These are phyloP conservation scores for Daldinia childiae DNA, from an alignment of 495 filamentous ascomycete genomes.

Conservation along the genomic window DNA sequence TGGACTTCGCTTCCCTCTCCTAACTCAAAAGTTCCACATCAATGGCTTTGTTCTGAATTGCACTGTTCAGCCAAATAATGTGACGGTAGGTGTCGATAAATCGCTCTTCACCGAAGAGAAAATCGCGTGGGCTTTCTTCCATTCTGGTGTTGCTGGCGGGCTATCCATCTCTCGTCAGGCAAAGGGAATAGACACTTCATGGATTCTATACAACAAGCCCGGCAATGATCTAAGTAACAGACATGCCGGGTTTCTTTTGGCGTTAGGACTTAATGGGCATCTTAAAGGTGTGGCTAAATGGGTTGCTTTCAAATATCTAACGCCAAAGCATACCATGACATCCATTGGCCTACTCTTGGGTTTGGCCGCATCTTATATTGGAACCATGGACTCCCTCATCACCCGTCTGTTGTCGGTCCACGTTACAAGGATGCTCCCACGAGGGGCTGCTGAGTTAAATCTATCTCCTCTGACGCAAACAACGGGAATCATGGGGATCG, in stretches of 20 bases:
- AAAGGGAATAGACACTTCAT: slow-evolving; percentile 95
- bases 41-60: slow-evolving; percentile 88
- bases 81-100: slow-evolving; percentile 87
- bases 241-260: slow-evolving; percentile 92
- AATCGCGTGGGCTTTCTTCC: slow-evolving; percentile 97
- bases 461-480: slow-evolving; percentile 94
- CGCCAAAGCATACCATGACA: slow-evolving; percentile 98
- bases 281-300: slow-evolving; percentile 93
- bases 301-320: slow-evolving; percentile 98
- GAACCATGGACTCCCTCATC: slow-evolving; percentile 95
- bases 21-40: slow-evolving; percentile 90
- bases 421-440: slow-evolving; percentile 90
- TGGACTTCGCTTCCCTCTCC: slow-evolving; percentile 79
- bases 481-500: slow-evolving; percentile 96
- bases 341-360: slow-evolving; percentile 94
- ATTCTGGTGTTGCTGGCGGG: slow-evolving; percentile 90
- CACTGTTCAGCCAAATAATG: slow-evolving; percentile 88
- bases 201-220: slow-evolving; percentile 98
- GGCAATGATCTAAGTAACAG: slow-evolving; percentile 84
- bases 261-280: slow-evolving; percentile 94
- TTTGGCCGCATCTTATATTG: slow-evolving; percentile 89
- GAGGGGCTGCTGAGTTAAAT: slow-evolving; percentile 92
- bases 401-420: slow-evolving; percentile 97
- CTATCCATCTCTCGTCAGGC: slow-evolving; percentile 89
- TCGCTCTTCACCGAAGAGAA: slow-evolving; percentile 89